Evolutionary conservation across 169 alveolate species (phyloP), one percentile per base, ranked within the genome.

Genomic region (Eimeria brunetti): DNA sequence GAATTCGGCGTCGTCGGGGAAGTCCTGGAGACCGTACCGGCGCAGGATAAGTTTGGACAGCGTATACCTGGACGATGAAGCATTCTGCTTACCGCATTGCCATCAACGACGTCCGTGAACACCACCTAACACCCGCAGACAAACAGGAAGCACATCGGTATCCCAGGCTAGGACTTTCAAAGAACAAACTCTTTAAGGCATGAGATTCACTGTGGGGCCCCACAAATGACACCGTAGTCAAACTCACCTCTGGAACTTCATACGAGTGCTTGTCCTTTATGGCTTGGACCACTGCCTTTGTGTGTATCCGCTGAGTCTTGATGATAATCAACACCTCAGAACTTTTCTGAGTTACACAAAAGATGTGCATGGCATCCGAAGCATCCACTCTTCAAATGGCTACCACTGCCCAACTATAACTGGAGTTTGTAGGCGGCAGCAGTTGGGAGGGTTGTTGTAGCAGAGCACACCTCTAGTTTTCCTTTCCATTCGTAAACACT

Each of bases 401-500:
- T n/a, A 38, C 83, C 12, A 41, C 4, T 41, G 46, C 46, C 4
- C 46, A 41, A 4, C 51, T 38, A 38, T 56, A 73, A 73, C 41
- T 49, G 41, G 18, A 51, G 24, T 24, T 27, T 49, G 88, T 46
- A 38, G 88, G 69, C 12, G 36, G 38, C 88, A 41, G 44, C 64
- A 58, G 44, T n/a, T 56, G 11, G 53, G 76, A 30, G 6, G 58
- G 16, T 11, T 38, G 75, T 9, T n/a, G 51, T 38, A 78, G n/a
- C 88, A 78, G 60, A 12, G 46, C 96, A 36, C 67, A 88, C 96
- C 84, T 84, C 94, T 22, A 94, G 11, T 71, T 58, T 49, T 24
- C 96, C 96, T 81, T 94, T 83, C 96, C 96, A 94, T 56, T 86
- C 91, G 69, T 88, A 94, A 30, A 94, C 49, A 81, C 96, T 94